Evolutionary conservation across 2,329 filamentous ascomycete genomes (phyloP).

Genomic region (Aspergillus alliaceus): DNA sequence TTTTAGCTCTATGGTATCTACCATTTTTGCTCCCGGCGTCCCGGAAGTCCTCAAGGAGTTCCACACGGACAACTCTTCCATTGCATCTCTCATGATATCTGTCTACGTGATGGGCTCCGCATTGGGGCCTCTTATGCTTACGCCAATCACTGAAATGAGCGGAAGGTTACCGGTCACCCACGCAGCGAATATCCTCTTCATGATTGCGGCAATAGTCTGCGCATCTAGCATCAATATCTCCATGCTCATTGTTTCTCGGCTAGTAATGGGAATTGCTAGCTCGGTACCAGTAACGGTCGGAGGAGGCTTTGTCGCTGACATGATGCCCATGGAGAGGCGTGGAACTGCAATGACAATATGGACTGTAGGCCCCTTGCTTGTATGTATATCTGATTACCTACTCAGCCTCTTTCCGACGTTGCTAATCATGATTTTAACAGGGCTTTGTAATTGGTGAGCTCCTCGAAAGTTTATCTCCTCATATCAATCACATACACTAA

Average conservation of each 20-base stretch:
- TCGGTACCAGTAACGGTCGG: slow-evolving; percentile 52
- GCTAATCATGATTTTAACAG: background rate
- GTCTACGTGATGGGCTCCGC: slow-evolving; percentile 61
- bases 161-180: slow-evolving; percentile 59
- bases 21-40: slow-evolving; percentile 41
- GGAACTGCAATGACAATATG: slow-evolving; percentile 52
- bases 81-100: slow-evolving; percentile 54
- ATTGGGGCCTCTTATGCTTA: slow-evolving; percentile 57
- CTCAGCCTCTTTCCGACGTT: background rate
- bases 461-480: no score
- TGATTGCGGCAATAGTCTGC: slow-evolving; percentile 62
- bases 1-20: slow-evolving; percentile 32
- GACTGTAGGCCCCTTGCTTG: slow-evolving; percentile 50
- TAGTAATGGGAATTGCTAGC: slow-evolving; percentile 48
- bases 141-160: slow-evolving; percentile 63
- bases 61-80: slow-evolving; percentile 36
- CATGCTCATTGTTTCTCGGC: slow-evolving; percentile 54
- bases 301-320: slow-evolving; percentile 53
- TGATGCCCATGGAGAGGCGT: slow-evolving; percentile 50
- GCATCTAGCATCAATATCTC: slow-evolving; percentile 57
- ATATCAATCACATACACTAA: no score
- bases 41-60: slow-evolving; percentile 45
- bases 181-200: slow-evolving; percentile 58
- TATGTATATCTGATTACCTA: slow-evolving; percentile 3
- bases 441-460: slow-evolving; percentile 46